These are phyloP conservation scores for Plantago coronopus DNA, from an alignment of 305 asterid species.

Conservation along the genomic window DNA sequence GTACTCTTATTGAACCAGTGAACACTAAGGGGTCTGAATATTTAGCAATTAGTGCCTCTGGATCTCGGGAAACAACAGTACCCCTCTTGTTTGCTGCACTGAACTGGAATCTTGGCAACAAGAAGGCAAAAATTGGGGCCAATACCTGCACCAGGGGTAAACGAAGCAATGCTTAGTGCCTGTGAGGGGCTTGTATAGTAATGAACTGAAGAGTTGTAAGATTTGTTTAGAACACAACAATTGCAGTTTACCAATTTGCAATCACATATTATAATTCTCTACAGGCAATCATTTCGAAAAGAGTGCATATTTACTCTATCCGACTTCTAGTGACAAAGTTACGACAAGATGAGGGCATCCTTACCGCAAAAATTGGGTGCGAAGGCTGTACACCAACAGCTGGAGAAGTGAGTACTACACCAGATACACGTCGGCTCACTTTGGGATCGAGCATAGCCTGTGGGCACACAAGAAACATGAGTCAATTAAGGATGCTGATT, in stretches of 20 bases:
- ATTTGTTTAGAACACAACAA: no score
- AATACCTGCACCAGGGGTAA: slow-evolving; percentile 39
- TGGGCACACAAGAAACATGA: slow-evolving; percentile 10
- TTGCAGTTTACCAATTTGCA: no score
- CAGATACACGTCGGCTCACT: slow-evolving; percentile 51
- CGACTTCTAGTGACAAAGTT: no score
- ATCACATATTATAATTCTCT: no score
- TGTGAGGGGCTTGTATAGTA: no score
- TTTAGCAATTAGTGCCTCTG: slow-evolving; percentile 66
- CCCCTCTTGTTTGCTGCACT: slow-evolving; percentile 87
- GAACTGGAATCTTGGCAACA: slow-evolving; percentile 72
- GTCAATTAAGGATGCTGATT: no score
- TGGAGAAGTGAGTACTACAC: slow-evolving; percentile 77
- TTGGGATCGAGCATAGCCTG: slow-evolving; percentile 83
- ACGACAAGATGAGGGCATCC: background rate
- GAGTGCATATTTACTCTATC: background rate
- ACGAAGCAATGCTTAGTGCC: background rate
- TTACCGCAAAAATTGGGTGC: slow-evolving; percentile 74
- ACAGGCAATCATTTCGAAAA: no score
- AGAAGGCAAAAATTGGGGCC: slow-evolving; percentile 68
- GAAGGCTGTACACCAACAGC: slow-evolving; percentile 93
- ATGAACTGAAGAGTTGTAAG: no score
- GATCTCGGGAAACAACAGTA: slow-evolving; percentile 61
- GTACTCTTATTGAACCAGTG: slow-evolving; percentile 76
- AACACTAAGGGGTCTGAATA: slow-evolving; percentile 89